Evolutionary conservation across 2,329 filamentous ascomycete species (phyloP).

Genomic region (Gnomoniopsis smithogilvyi): DNA sequence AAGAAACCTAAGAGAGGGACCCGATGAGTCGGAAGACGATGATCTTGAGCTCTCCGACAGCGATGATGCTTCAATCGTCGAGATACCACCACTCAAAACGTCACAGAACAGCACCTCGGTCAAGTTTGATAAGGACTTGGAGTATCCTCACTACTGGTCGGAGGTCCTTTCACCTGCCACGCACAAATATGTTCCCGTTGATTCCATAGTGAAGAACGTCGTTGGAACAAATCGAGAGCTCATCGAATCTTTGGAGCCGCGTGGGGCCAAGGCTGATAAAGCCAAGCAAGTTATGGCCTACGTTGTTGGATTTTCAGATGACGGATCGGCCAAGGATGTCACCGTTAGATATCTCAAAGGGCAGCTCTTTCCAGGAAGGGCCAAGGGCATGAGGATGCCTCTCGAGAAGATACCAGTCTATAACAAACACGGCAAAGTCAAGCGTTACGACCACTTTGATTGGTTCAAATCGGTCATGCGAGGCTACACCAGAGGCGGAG

Average conservation of each 20-base stretch:
- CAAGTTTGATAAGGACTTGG: conserved; percentile 69
- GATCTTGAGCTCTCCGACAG: conserved; percentile 44
- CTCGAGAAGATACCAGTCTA: conserved; percentile 79
- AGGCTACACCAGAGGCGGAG: conserved; percentile 57
- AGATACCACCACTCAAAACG: conserved; percentile 43
- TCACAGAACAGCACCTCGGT: conserved; percentile 28
- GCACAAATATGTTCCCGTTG: conserved; percentile 74
- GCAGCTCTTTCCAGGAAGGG: conserved; percentile 80
- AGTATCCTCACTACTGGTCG: conserved; percentile 89
- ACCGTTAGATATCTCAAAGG: conserved; percentile 86
- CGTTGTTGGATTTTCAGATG: conserved; percentile 74
- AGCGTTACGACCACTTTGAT: conserved; percentile 73
- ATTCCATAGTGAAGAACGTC: conserved; percentile 66
- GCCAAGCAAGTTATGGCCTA: conserved; percentile 90
- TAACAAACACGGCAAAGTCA: conserved; percentile 73
- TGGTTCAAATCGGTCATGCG: conserved; percentile 85
- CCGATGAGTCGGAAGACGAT: conserved; percentile 43
- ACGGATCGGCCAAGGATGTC: conserved; percentile 91
- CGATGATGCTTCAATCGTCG: conserved; percentile 58
- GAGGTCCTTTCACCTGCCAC: conserved; percentile 83
- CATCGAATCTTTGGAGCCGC: conserved; percentile 73
- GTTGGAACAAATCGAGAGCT: conserved; percentile 72
- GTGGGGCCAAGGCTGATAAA: conserved; percentile 78
- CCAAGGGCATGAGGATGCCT: conserved; percentile 78
- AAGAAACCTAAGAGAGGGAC: conserved; percentile 23